Base-by-base conservation (phyloP, 805 yeast species). In the Suhomyces pyralidae region DNA sequence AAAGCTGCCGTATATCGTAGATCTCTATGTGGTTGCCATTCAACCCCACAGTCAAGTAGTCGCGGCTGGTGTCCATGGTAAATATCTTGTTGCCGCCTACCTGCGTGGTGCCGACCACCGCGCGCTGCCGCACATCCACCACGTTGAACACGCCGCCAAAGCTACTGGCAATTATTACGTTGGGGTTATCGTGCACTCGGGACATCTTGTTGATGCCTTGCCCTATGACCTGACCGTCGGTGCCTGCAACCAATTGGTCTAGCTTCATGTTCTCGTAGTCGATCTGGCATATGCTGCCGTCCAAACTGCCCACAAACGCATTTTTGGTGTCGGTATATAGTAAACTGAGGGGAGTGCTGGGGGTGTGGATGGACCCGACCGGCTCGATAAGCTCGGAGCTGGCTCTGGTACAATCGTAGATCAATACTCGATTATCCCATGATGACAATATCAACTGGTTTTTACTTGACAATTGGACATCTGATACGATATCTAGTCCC, bases 121-220 rank as follows among this genome's bases (percentile, higher is more conserved):
- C 51, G 15, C 52, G 45, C 14, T 45, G 43, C 51, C 74, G 56
- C 1, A 71, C 62, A 62, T 86, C 89, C 7, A 79, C 64, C 15
- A 78, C 64, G 51, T 72, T 78, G 7, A 87, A 49, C 0, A 72
- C 54, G 3, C 80, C 81, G 61, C 84, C 86, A 84, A 90, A 85
- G 0, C 89, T 80, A 0, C 86, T 86, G 2, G 84, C 73, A 1
- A 83, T 55, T n/a, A 64, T 28, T 34, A 54, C 24, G 43, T 55
- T 54, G 28, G 46, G 42, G 40, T 48, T 45, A 7, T 43, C 44
- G 26, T 48, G 45, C 8, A 54, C 36, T 6, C 50, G 32, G n/a
- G 53, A 48, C 51, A 64, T 46, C 34, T 52, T 51, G 50, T 55
- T 62, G 53, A 65, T 51, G 3, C 65, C 67, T 12, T 46, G 45